phyloP scores from a whole-genome alignment of 129 eudicot species.

The Solidago caesia region DNA sequence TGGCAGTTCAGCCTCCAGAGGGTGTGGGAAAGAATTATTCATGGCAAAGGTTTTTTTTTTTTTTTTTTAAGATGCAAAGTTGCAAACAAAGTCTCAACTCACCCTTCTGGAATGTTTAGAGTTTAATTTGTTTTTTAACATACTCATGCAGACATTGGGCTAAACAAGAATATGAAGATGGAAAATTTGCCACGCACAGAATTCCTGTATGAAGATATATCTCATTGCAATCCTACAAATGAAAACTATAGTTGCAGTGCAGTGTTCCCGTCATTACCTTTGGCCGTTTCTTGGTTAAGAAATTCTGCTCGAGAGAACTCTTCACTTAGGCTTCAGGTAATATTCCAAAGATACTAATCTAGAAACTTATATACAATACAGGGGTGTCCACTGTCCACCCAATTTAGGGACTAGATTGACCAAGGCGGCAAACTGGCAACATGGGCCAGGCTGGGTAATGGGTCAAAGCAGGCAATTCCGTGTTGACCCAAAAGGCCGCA shows the following conservation, averaged over 20 bases:
- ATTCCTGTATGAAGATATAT: conserved; percentile 42
- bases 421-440: no score
- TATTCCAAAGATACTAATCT: background rate
- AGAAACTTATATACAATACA: background rate
- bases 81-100: background rate
- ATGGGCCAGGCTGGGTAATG: no score
- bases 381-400: background rate
- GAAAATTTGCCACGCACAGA: conserved; percentile 37
- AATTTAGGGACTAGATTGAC: background rate
- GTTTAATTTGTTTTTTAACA: background rate
- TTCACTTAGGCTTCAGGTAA: conserved; percentile 73
- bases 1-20: conserved; percentile 87
- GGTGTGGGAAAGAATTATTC: conserved; percentile 69
- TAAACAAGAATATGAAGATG: conserved; percentile 29
- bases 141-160: conserved; percentile 37
- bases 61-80: background rate
- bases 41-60: conserved; percentile 55
- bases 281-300: conserved; percentile 74
- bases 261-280: conserved; percentile 72
- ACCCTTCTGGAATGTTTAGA: background rate
- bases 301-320: conserved; percentile 65
- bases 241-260: conserved; percentile 59
- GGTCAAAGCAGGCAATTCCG: background rate
- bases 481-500: background rate
- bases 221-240: conserved; percentile 44